Evolutionary conservation across 495 filamentous ascomycete species (phyloP).

Genomic region (Staphylotrichum longicolle): DNA sequence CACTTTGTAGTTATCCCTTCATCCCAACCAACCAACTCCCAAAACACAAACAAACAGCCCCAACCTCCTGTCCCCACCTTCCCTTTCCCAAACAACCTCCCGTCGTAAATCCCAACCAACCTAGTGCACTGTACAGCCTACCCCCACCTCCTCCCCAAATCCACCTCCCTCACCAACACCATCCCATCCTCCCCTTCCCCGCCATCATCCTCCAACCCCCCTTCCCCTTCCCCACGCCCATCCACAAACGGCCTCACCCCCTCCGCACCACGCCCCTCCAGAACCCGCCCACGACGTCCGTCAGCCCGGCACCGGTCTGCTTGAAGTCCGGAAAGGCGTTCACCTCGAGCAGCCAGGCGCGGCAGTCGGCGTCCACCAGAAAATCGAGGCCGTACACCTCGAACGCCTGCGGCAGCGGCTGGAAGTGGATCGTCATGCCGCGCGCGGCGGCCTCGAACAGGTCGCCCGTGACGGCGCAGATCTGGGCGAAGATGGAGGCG

Average conservation of each 20-base stretch:
- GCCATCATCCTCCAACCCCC: neutral
- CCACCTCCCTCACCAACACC: constrained; percentile 36
- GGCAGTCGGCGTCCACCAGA: constrained; percentile 64
- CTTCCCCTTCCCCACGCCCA: constrained; percentile 1
- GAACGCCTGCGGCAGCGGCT: constrained; percentile 80
- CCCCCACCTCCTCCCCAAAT: constrained; percentile 35
- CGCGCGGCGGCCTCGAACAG: constrained; percentile 81
- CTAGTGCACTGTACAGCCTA: neutral
- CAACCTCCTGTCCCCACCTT: no score
- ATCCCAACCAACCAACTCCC: neutral
- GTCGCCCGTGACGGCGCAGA: constrained; percentile 68
- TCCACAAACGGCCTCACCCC: constrained; percentile 46
- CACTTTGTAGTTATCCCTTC: no score
- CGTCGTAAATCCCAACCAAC: no score
- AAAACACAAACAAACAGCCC: no score
- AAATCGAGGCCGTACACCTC: constrained; percentile 94
- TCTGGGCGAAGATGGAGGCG: constrained; percentile 64
- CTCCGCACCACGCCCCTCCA: constrained; percentile 69
- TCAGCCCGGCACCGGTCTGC: constrained; percentile 78
- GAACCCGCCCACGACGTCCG: constrained; percentile 66
- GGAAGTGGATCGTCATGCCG: constrained; percentile 85
- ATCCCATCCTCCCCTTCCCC: constrained; percentile 29
- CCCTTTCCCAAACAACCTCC: no score
- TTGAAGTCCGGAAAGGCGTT: constrained; percentile 95
- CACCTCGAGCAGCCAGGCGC: constrained; percentile 79